Evolutionary conservation across 805 yeast genomes (phyloP).

Genomic region (Yueomyces sp.): DNA sequence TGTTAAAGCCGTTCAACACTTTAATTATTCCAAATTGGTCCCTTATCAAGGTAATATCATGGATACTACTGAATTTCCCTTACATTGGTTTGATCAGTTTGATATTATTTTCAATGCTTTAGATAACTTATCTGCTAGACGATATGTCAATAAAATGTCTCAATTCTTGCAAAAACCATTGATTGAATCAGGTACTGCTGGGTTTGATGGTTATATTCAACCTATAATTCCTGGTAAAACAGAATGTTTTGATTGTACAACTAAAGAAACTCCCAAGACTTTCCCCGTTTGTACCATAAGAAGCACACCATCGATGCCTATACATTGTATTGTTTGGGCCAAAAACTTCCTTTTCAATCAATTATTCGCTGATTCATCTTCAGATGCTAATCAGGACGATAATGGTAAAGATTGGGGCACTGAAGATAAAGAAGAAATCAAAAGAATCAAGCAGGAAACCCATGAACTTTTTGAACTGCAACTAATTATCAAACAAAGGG

Average conservation of each 20-base stretch:
- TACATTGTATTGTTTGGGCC: conserved; percentile 97
- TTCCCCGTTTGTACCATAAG: conserved; percentile 95
- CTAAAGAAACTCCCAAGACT: conserved; percentile 77
- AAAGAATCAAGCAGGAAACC: conserved; percentile 49
- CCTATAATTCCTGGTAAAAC: conserved; percentile 72
- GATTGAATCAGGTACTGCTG: conserved; percentile 92
- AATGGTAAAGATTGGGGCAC: conserved; percentile 39
- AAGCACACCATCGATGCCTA: conserved; percentile 91
- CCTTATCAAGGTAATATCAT: conserved; percentile 84
- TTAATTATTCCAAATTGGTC: conserved; percentile 52
- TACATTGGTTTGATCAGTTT: conserved; percentile 68
- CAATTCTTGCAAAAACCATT: conserved; percentile 61
- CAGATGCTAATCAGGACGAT: conserved; percentile 26
- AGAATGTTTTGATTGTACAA: conserved; percentile 89
- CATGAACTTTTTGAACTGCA: conserved; percentile 47
- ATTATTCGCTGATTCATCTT: conserved; percentile 39
- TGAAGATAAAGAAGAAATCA: conserved; percentile 50
- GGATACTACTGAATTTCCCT: conserved; percentile 57
- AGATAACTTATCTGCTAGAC: conserved; percentile 85
- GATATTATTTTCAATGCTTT: conserved; percentile 79
- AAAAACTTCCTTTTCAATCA: conserved; percentile 79
- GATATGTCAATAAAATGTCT: conserved; percentile 77
- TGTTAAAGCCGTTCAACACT: conserved; percentile 61
- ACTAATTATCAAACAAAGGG: conserved; percentile 23
- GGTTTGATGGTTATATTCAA: conserved; percentile 86